phyloP scores from a whole-genome alignment of 2,329 filamentous ascomycete species.

The Ilyonectria sp. region DNA sequence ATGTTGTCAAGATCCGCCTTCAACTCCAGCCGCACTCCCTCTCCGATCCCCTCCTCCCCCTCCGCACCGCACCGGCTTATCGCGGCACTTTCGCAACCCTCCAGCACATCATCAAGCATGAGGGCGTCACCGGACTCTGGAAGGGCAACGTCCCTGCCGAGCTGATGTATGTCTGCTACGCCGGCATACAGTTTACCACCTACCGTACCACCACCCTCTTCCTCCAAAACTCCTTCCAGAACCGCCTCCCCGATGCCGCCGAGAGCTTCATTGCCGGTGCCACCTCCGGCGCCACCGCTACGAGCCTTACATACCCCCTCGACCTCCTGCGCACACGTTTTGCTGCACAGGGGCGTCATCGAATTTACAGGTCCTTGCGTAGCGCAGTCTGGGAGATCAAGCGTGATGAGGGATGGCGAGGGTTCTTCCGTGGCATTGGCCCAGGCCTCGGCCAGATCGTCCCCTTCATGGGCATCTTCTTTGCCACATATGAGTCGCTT shows the following conservation, averaged over 20 bases:
- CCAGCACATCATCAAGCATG: constrained; percentile 81
- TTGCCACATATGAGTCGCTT: constrained; percentile 87
- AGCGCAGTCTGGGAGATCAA: constrained; percentile 81
- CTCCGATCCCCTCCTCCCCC: constrained; percentile 78
- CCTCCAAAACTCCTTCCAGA: constrained; percentile 68
- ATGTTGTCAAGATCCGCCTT: constrained; percentile 97
- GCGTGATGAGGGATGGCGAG: constrained; percentile 79
- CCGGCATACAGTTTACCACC: constrained; percentile 88
- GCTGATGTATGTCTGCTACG: constrained; percentile 93
- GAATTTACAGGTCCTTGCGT: constrained; percentile 82
- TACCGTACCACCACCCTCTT: constrained; percentile 83
- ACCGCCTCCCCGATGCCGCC: constrained; percentile 72
- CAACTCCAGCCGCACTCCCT: constrained; percentile 92
- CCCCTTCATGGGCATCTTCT: constrained; percentile 98
- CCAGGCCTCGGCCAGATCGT: constrained; percentile 90
- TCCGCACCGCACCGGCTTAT: constrained; percentile 69
- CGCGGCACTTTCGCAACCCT: constrained; percentile 85
- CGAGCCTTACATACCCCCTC: constrained; percentile 89
- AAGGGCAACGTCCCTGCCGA: constrained; percentile 98
- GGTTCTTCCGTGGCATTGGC: constrained; percentile 90
- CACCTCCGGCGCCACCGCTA: constrained; percentile 85
- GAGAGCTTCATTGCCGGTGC: constrained; percentile 90
- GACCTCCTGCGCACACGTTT: constrained; percentile 95
- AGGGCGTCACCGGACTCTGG: constrained; percentile 92
- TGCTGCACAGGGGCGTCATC: constrained; percentile 89